phyloP scores from a whole-genome alignment of 306 rosid genomes.

The Casuarina glauca region DNA sequence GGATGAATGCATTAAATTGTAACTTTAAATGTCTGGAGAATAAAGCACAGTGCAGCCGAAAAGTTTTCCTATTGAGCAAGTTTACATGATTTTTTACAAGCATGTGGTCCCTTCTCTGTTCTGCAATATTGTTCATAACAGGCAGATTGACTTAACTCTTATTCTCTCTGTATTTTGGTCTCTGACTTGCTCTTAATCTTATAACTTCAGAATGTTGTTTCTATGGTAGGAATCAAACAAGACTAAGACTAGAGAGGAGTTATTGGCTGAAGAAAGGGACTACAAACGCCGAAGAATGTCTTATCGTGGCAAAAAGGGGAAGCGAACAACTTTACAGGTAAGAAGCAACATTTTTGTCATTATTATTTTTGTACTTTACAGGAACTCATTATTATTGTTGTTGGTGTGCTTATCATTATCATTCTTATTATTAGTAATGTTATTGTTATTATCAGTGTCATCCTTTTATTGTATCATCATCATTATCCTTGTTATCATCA shows the following conservation, averaged over 20 bases:
- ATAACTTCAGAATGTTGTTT: slow-evolving; percentile 13
- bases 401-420: neutral
- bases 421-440: neutral
- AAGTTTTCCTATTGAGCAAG: neutral
- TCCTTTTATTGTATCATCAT: too few relatives aligned
- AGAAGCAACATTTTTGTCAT: slow-evolving; percentile 22
- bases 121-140: neutral
- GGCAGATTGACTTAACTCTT: neutral
- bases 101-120: neutral
- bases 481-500: too few relatives aligned
- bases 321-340: slow-evolving; percentile 74
- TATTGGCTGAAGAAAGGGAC: slow-evolving; percentile 95
- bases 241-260: slow-evolving; percentile 79
- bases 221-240: slow-evolving; percentile 53
- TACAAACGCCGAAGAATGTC: slow-evolving; percentile 94
- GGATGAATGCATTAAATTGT: neutral
- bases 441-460: too few relatives aligned
- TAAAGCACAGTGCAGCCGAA: neutral
- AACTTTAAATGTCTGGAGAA: neutral
- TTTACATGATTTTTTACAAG: neutral
- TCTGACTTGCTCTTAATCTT: neutral
- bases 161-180: neutral
- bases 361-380: slow-evolving; percentile 8
- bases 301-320: slow-evolving; percentile 89
- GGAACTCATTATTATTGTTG: neutral